Conservation (phyloP, 1,139 yeast species). For the Geotrichum reessii region DNA sequence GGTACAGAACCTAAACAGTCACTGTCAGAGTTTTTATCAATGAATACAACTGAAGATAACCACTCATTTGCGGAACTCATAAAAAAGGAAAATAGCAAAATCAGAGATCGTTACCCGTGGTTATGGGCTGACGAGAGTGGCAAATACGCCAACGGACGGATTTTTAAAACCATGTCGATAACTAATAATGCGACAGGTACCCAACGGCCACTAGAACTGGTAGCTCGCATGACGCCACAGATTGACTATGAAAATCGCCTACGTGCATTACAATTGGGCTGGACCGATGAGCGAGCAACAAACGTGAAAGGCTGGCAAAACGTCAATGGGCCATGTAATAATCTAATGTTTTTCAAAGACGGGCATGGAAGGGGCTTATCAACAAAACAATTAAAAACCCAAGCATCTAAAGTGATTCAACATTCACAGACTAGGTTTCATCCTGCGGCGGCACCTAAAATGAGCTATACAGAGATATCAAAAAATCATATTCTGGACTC, state of each 20-base stretch:
- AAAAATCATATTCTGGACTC: not conserved
- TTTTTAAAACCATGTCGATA: not conserved
- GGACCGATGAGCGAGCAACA: conserved; percentile 20
- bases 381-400: conserved; percentile 5
- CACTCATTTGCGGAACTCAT: conserved; percentile 30
- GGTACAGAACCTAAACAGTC: conserved; percentile 15
- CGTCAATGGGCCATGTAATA: conserved; percentile 21
- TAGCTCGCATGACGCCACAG: conserved; percentile 14
- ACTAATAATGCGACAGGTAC: conserved; percentile 2
- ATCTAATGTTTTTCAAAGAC: conserved; percentile 26
- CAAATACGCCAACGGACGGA: conserved; percentile 1
- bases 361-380: conserved; percentile 14
- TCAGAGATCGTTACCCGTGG: conserved; percentile 28
- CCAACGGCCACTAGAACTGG: not conserved
- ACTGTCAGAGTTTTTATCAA: conserved; percentile 28
- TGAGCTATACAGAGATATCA: not conserved
- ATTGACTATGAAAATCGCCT: conserved; percentile 11
- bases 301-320: conserved; percentile 18
- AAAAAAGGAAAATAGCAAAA: conserved; percentile 23
- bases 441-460: not conserved
- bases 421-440: conserved; percentile 22
- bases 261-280: conserved; percentile 15
- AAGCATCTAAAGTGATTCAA: conserved; percentile 19
- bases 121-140: conserved; percentile 24
- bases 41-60: conserved; percentile 35